phyloP scores from a whole-genome alignment of 345 rosid species.

The Citrus glauca region DNA sequence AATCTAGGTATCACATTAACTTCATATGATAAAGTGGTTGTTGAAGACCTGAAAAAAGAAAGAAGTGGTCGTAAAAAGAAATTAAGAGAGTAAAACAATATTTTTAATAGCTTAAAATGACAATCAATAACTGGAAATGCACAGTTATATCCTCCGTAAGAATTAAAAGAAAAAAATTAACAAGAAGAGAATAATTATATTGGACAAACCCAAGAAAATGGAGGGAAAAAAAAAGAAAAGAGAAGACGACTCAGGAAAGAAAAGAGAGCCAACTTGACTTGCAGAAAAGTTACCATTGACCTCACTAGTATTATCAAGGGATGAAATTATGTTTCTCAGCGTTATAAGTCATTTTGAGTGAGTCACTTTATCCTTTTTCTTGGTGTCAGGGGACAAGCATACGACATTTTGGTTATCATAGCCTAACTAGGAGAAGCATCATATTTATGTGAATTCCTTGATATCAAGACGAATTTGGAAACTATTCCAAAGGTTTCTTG shows the following conservation, averaged over 20 bases:
- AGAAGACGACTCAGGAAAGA: background rate
- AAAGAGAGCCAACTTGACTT: background rate
- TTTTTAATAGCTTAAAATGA: background rate
- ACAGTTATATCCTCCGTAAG: background rate
- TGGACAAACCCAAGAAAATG: background rate
- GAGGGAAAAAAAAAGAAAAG: background rate
- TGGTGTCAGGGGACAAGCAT: background rate
- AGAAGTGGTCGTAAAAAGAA: background rate
- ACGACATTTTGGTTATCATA: background rate
- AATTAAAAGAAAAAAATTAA: background rate
- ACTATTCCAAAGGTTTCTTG: background rate
- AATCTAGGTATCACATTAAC: slow-evolving; percentile 87
- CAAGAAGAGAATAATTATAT: background rate
- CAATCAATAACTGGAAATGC: background rate
- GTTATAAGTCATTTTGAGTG: background rate
- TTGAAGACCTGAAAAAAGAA: slow-evolving; percentile 43
- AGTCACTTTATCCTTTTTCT: too few species aligned
- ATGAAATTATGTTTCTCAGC: background rate
- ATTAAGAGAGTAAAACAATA: background rate
- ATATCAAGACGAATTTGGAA: background rate
- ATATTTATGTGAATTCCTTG: background rate
- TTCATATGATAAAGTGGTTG: slow-evolving; percentile 70
- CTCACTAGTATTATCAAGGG: background rate
- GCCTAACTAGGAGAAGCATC: background rate
- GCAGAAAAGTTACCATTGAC: background rate